Evolutionary conservation across 176 grass and related monocot genomes (phyloP).

Genomic region (Zea mays): DNA sequence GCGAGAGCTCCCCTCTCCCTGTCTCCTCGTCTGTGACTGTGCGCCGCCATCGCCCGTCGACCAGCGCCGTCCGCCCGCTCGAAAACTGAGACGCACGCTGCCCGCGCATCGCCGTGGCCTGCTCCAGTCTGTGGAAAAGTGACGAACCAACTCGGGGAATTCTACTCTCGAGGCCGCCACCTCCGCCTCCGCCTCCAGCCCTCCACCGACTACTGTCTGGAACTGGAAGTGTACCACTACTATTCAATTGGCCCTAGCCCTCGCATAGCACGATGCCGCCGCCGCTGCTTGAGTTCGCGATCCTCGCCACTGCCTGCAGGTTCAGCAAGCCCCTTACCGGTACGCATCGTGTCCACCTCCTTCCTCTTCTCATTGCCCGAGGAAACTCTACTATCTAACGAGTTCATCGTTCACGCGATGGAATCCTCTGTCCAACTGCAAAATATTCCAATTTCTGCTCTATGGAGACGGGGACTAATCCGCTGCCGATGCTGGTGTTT

Average conservation of each 20-base stretch:
- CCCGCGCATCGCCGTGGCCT: neutral
- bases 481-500: neutral
- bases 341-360: neutral
- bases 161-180: neutral
- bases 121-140: neutral
- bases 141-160: too few relatives aligned
- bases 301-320: conserved; percentile 27
- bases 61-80: neutral
- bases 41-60: neutral
- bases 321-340: neutral
- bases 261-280: conserved; percentile 17
- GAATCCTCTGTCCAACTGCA: too few relatives aligned
- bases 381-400: neutral
- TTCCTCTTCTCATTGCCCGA: neutral
- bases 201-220: neutral
- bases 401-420: neutral
- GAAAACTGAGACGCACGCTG: neutral
- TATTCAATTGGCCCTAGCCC: neutral
- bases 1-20: neutral
- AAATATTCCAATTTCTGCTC: neutral
- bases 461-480: neutral
- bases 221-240: neutral
- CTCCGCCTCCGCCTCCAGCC: neutral
- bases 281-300: neutral
- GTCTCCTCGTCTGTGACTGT: neutral